Percentiles rank a stretch among this genome's conserved stretches.
These are phyloP conservation scores for Ocimum tenuiflorum DNA, from an alignment of 257 asterid genomes.

Conservation along the genomic window DNA sequence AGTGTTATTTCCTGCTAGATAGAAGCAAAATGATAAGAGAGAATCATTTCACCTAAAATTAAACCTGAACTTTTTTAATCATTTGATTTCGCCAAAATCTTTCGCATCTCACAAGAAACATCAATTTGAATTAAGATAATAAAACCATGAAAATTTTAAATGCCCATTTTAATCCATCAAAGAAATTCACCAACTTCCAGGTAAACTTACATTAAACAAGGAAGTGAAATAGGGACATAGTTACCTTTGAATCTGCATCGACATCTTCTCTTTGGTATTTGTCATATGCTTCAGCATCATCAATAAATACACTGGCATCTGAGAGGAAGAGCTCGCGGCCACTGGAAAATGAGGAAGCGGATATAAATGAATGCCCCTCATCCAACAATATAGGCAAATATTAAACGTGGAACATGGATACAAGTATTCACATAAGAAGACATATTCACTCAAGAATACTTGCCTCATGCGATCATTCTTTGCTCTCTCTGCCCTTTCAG, in stretches of 20 bases:
- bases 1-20: neutral
- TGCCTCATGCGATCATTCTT: conserved; percentile 98
- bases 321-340: conserved; percentile 88
- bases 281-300: conserved; percentile 81
- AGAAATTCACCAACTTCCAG: neutral
- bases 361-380: conserved; percentile 10
- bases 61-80: neutral
- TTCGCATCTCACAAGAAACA: neutral
- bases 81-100: neutral
- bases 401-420: neutral
- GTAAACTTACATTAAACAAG: neutral
- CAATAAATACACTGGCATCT: conserved; percentile 72
- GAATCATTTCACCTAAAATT: too few species aligned
- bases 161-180: neutral
- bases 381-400: neutral
- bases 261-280: conserved; percentile 51
- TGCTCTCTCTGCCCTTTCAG: conserved; percentile 86
- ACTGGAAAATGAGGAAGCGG: conserved; percentile 34
- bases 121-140: neutral
- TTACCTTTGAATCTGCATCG: conserved; percentile 42
- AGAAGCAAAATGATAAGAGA: neutral
- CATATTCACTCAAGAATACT: conserved; percentile 12
- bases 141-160: neutral
- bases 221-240: neutral
- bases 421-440: neutral